phyloP scores from a whole-genome alignment of 179 eudicot species.

The Silene vulgaris region DNA sequence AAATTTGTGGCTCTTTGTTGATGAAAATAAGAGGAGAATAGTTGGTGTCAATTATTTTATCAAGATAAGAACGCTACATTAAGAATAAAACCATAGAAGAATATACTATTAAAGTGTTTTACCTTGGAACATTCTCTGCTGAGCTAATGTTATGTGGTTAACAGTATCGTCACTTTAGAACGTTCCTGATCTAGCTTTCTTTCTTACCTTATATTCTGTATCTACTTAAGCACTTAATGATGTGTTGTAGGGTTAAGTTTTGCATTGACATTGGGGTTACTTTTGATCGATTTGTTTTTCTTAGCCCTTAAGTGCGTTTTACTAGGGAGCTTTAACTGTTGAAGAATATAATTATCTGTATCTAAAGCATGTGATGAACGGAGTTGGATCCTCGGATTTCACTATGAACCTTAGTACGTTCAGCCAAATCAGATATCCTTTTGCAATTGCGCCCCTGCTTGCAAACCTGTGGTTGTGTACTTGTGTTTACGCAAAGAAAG shows the following conservation, averaged over 20 bases:
- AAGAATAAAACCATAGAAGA: conserved; percentile 7
- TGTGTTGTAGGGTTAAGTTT: conserved; percentile 20
- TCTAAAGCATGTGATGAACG: too few species aligned
- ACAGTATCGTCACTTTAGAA: conserved; percentile 3
- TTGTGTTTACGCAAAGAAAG: not conserved
- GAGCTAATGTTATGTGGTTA: conserved; percentile 20
- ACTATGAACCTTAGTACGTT: not conserved
- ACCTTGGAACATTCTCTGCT: conserved; percentile 21
- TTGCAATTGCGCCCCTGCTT: not conserved
- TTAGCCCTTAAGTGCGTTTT: not conserved
- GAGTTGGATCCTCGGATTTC: not conserved
- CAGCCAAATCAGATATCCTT: too few species aligned
- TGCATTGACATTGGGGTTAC: conserved; percentile 7
- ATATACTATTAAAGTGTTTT: conserved; percentile 6
- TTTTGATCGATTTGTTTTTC: conserved; percentile 1
- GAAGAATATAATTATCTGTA: not conserved
- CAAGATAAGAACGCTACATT: conserved; percentile 16
- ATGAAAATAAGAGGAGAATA: conserved; percentile 11
- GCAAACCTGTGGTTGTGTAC: conserved; percentile 7
- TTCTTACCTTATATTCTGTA: conserved; percentile 19
- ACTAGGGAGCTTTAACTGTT: not conserved
- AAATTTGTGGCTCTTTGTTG: not conserved
- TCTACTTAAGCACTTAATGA: conserved; percentile 12
- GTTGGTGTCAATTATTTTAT: not conserved
- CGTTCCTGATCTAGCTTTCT: conserved; percentile 6